Evolutionary conservation across 2,329 filamentous ascomycete species (phyloP).

Genomic region (Verticillium klebahnii): DNA sequence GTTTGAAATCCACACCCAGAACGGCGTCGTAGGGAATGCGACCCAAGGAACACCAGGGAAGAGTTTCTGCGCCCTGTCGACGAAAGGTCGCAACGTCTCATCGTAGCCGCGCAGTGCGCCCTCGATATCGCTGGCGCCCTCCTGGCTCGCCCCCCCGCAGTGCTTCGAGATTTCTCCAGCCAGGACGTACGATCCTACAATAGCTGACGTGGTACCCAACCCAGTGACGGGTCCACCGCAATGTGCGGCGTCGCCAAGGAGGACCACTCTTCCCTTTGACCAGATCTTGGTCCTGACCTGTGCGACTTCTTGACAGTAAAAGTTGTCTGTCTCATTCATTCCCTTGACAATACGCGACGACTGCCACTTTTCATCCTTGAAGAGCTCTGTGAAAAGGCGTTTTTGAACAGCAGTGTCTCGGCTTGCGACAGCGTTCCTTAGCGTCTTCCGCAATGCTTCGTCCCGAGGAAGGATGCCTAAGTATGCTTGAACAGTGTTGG

Average conservation of each 20-base stretch:
- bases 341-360: slow-evolving; percentile 20
- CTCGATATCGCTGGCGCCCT: background rate
- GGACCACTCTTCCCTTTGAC: slow-evolving; percentile 31
- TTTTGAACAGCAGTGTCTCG: slow-evolving; percentile 26
- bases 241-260: slow-evolving; percentile 44
- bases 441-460: slow-evolving; percentile 1
- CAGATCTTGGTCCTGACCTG: slow-evolving; percentile 32
- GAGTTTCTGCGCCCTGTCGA: slow-evolving; percentile 9
- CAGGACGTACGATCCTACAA: slow-evolving; percentile 46
- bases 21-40: slow-evolving; percentile 5
- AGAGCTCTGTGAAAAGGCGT: slow-evolving; percentile 21
- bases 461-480: slow-evolving; percentile 3
- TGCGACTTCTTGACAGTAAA: slow-evolving; percentile 35
- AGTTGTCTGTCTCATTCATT: slow-evolving; percentile 28
- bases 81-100: slow-evolving; percentile 5
- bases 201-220: slow-evolving; percentile 36
- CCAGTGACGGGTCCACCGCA: slow-evolving; percentile 39
- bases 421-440: background rate
- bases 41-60: slow-evolving; percentile 2
- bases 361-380: slow-evolving; percentile 37
- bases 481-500: slow-evolving; percentile 10
- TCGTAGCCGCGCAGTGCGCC: slow-evolving; percentile 11
- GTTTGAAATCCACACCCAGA: slow-evolving; percentile 4
- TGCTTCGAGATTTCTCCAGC: slow-evolving; percentile 37
- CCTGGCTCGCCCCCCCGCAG: background rate